These are phyloP conservation scores for Metarhizium sp. DNA, from an alignment of 2,329 filamentous ascomycete genomes.

Conservation along the genomic window DNA sequence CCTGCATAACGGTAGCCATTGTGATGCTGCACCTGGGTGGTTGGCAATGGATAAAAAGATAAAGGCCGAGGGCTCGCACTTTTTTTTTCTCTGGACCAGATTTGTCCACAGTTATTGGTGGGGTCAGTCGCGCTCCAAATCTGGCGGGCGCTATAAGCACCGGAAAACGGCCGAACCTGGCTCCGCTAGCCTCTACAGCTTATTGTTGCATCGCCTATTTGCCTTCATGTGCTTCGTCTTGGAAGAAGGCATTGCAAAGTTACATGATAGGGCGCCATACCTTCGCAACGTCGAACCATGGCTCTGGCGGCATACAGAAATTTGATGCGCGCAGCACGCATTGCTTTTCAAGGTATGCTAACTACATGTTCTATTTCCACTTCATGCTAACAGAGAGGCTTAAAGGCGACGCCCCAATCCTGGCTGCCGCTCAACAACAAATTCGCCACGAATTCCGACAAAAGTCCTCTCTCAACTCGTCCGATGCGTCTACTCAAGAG, in stretches of 20 bases:
- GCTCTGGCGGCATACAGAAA: constrained; percentile 71
- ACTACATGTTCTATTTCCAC: not conserved
- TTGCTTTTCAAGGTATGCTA: constrained; percentile 70
- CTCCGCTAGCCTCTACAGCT: constrained; percentile 8
- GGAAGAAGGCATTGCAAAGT: not conserved
- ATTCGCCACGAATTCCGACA: constrained; percentile 67
- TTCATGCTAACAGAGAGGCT: constrained; percentile 23
- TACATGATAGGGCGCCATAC: not conserved
- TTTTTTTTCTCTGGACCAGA: constrained; percentile 5
- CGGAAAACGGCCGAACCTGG: constrained; percentile 16
- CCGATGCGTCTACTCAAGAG: constrained; percentile 48
- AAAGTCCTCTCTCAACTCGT: constrained; percentile 49
- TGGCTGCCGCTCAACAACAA: constrained; percentile 61
- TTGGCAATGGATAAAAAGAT: constrained; percentile 9
- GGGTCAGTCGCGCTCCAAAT: constrained; percentile 1
- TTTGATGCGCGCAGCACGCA: constrained; percentile 67
- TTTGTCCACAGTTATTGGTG: constrained; percentile 3
- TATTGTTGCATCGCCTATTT: not conserved
- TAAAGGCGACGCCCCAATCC: constrained; percentile 54
- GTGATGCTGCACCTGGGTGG: constrained; percentile 8
- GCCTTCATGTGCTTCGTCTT: not conserved
- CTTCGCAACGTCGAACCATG: constrained; percentile 29
- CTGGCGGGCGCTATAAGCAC: not conserved
- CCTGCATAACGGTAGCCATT: constrained; percentile 57
- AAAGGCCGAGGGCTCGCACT: not conserved